These are phyloP conservation scores for Spongospora subterranea DNA, from an alignment of 208 protist species.

Conservation along the genomic window DNA sequence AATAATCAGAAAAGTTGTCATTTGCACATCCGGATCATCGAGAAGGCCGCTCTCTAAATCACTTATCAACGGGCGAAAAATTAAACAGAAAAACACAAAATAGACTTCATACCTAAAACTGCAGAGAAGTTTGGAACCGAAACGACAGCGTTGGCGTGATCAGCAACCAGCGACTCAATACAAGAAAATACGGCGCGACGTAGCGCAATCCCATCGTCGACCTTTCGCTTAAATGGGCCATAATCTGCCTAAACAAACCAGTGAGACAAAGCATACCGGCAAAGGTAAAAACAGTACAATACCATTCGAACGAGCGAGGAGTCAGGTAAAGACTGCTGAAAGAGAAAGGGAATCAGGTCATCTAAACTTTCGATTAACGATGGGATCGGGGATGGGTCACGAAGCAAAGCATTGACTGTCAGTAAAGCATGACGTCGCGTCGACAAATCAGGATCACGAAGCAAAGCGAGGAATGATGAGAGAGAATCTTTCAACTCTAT, in stretches of 20 bases:
- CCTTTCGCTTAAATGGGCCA: slow-evolving; percentile 51
- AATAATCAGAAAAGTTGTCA: slow-evolving; percentile 2
- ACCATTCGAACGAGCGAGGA: slow-evolving; percentile 29
- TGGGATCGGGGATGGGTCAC: background rate
- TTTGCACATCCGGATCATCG: slow-evolving; percentile 23
- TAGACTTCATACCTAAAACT: background rate
- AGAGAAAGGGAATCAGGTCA: background rate
- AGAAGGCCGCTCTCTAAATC: background rate
- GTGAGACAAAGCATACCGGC: background rate
- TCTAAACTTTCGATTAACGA: background rate
- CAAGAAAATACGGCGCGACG: background rate
- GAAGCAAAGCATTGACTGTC: slow-evolving; percentile 24
- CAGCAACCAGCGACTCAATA: background rate
- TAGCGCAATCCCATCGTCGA: slow-evolving; percentile 23
- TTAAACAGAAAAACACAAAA: background rate
- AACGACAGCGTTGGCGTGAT: background rate
- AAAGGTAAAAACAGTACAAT: background rate
- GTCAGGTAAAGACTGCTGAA: background rate
- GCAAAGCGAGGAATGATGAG: background rate
- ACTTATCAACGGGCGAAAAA: background rate
- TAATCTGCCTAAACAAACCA: background rate
- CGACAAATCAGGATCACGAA: background rate
- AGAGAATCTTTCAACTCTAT: background rate
- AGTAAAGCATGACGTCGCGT: slow-evolving; percentile 32
- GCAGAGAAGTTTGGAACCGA: background rate